A percentile compares a stretch with the other conserved stretches of the same genome.
Evolutionary conservation across 2,329 filamentous ascomycete species (phyloP).

Genomic region (Aspergillaceae sp.): DNA sequence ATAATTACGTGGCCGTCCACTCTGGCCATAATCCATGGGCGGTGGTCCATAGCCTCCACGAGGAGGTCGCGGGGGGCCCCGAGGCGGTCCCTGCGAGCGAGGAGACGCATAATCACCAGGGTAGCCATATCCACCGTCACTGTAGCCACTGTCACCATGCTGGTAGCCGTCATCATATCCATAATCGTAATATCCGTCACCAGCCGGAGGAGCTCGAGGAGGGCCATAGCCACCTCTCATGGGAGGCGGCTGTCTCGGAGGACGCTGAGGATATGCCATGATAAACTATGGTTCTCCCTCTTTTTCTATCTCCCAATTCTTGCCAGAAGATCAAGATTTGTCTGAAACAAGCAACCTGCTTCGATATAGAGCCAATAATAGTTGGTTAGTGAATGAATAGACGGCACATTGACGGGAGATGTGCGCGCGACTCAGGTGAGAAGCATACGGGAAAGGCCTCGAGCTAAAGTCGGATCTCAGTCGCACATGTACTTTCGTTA

Average conservation of each 20-base stretch:
- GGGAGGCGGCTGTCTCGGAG: constrained; percentile 24
- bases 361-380: neutral
- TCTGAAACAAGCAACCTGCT: neutral
- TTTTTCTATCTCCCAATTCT: neutral
- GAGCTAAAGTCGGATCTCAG: neutral
- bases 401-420: neutral
- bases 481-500: neutral
- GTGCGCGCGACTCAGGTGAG: neutral
- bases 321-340: neutral
- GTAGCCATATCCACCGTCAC: constrained; percentile 19
- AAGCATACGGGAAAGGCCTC: neutral
- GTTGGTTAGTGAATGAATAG: neutral
- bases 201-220: constrained; percentile 14
- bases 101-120: constrained; percentile 17
- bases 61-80: constrained; percentile 23
- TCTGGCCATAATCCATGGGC: constrained; percentile 5
- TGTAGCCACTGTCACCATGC: constrained; percentile 16
- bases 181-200: constrained; percentile 21
- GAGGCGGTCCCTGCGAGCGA: constrained; percentile 18
- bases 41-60: constrained; percentile 20
- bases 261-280: constrained; percentile 32
- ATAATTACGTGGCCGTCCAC: constrained; percentile 14
- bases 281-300: constrained; percentile 1
- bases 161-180: constrained; percentile 19
- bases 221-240: constrained; percentile 20